phyloP scores from a whole-genome alignment of 768 basidiomycete species.

The Holtermanniella nyarrowii region DNA sequence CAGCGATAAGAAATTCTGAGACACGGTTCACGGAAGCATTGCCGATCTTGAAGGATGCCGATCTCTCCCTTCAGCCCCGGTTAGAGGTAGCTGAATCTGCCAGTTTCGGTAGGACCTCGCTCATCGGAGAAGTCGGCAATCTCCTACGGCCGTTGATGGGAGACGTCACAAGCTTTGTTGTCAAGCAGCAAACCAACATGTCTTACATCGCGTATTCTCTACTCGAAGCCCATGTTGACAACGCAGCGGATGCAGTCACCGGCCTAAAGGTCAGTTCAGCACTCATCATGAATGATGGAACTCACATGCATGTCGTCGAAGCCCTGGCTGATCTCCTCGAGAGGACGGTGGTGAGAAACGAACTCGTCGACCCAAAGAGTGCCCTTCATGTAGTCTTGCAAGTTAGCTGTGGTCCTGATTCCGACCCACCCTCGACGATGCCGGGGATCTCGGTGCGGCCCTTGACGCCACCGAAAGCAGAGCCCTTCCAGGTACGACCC shows the following conservation, averaged over 20 bases:
- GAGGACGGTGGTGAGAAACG: slow-evolving; percentile 70
- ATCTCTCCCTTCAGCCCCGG: no score
- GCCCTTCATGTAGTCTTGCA: slow-evolving; percentile 39
- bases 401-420: background rate
- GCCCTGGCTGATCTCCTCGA: slow-evolving; percentile 70
- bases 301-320: slow-evolving; percentile 96
- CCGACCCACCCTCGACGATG: slow-evolving; percentile 65
- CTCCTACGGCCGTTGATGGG: no score
- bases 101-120: no score
- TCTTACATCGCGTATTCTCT: background rate
- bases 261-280: slow-evolving; percentile 43
- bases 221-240: slow-evolving; percentile 60
- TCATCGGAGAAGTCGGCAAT: no score
- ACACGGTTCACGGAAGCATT: no score
- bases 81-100: no score
- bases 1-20: no score
- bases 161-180: no score
- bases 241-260: slow-evolving; percentile 93
- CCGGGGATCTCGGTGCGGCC: slow-evolving; percentile 91
- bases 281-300: slow-evolving; percentile 21
- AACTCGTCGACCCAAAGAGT: slow-evolving; percentile 70
- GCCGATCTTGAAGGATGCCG: no score
- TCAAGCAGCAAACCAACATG: no score
- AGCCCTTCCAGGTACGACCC: slow-evolving; percentile 64
- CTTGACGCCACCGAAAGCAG: slow-evolving; percentile 96